Conservation (phyloP, 768 basidiomycete genomes). For the Podaxis sp. region DNA sequence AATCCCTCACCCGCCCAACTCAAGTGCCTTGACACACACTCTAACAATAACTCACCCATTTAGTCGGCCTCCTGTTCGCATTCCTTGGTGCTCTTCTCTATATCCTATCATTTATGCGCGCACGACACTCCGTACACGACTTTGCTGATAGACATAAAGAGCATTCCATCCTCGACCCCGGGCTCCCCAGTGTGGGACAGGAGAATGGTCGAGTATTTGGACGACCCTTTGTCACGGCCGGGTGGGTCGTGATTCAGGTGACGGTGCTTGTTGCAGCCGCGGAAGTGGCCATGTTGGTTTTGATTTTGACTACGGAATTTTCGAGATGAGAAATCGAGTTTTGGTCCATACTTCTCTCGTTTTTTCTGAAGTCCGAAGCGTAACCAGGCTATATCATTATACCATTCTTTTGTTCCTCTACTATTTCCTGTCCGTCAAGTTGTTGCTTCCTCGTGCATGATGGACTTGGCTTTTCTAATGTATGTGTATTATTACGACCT, state of each 20-base stretch:
- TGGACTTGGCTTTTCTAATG: neutral
- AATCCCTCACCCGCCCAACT: neutral
- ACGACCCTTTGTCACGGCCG: conserved; percentile 75
- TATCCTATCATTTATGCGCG: conserved; percentile 52
- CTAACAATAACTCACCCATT: neutral
- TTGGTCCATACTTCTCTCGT: neutral
- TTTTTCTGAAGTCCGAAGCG: neutral
- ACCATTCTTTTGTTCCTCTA: neutral
- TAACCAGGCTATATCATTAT: neutral
- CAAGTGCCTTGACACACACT: neutral
- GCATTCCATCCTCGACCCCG: conserved; percentile 25
- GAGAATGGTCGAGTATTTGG: conserved; percentile 63
- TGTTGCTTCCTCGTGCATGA: neutral
- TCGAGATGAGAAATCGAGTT: neutral
- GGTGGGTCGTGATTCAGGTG: conserved; percentile 66
- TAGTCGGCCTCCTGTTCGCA: conserved; percentile 61
- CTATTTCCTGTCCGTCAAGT: neutral
- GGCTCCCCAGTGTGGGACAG: conserved; percentile 55
- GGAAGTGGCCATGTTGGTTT: conserved; percentile 60
- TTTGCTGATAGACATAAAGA: conserved; percentile 61
- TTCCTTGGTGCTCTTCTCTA: conserved; percentile 59
- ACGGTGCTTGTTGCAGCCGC: conserved; percentile 55
- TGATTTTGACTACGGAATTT: conserved; percentile 38
- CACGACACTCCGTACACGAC: conserved; percentile 66
- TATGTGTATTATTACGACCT: neutral